Percentiles rank a stretch among this genome's conserved stretches.
Conservation (phyloP, 2,329 filamentous ascomycete genomes). For the Neocucurbitaria cava region DNA sequence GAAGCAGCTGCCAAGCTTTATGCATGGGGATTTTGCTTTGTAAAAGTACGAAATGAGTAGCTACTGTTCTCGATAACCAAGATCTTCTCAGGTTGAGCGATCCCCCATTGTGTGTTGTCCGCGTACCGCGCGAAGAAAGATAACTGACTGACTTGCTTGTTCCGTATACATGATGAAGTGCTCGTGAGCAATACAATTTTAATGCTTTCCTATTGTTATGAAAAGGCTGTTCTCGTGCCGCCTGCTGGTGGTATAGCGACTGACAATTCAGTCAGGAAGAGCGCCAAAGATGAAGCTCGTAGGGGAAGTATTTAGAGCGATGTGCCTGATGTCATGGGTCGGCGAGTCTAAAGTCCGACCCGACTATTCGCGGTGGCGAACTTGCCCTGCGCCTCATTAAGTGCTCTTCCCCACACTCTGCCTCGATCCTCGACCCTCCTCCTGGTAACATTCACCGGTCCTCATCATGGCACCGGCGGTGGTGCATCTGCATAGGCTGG, state of each 20-base stretch:
- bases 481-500: constrained; percentile 49
- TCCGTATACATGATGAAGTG: neutral
- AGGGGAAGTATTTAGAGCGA: neutral
- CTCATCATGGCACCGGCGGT: constrained; percentile 48
- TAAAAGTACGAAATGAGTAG: constrained; percentile 32
- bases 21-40: constrained; percentile 17
- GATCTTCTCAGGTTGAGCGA: constrained; percentile 3
- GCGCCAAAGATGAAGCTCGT: no score
- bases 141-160: neutral
- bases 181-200: neutral
- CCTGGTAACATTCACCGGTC: constrained; percentile 23
- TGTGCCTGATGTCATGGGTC: constrained; percentile 26
- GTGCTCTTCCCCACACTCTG: constrained; percentile 24
- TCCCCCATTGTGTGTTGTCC: neutral
- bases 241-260: no score
- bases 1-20: constrained; percentile 4
- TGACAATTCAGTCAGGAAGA: no score
- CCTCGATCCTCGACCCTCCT: constrained; percentile 16
- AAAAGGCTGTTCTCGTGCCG: no score
- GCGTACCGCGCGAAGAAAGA: neutral
- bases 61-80: neutral
- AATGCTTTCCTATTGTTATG: no score
- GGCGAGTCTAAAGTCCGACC: constrained; percentile 17
- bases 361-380: constrained; percentile 18
- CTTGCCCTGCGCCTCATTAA: constrained; percentile 28